Evolutionary conservation across 306 rosid genomes (phyloP).

Genomic region (Vicia faba): DNA sequence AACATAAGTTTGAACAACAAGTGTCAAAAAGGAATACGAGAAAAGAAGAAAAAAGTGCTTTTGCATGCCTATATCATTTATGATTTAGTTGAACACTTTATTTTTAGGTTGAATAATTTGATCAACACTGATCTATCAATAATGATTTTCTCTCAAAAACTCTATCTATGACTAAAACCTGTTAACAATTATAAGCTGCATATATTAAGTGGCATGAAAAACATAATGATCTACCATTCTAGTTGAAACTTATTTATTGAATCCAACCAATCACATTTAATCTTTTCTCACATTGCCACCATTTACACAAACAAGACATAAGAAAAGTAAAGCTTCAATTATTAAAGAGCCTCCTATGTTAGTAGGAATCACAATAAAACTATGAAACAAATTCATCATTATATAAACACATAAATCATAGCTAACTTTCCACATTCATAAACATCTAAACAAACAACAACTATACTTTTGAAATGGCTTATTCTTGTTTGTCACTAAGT

Average conservation of each 20-base stretch:
- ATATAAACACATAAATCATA: slow-evolving; percentile 36
- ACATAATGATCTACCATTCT: neutral
- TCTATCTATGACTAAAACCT: neutral
- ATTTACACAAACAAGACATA: slow-evolving; percentile 28
- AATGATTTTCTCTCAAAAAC: neutral
- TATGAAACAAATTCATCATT: neutral
- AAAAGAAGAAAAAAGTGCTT: too few species aligned
- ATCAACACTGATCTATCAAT: too few species aligned
- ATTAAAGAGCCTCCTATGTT: slow-evolving; percentile 40
- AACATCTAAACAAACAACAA: neutral
- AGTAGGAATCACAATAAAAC: slow-evolving; percentile 2
- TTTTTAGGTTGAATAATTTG: too few species aligned
- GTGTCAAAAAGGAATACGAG: too few species aligned
- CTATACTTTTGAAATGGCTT: slow-evolving; percentile 21
- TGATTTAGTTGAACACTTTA: neutral
- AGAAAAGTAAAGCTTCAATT: slow-evolving; percentile 6
- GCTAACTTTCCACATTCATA: neutral
- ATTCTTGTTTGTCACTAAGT: neutral
- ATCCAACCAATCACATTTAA: slow-evolving; percentile 36
- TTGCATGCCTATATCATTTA: neutral
- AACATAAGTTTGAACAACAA: too few species aligned
- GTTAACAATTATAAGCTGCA: neutral
- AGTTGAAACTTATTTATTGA: slow-evolving; percentile 13
- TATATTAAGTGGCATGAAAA: neutral
- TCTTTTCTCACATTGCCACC: slow-evolving; percentile 17